phyloP scores from a whole-genome alignment of 2,329 filamentous ascomycete species.

The Dichotomopilus funicola region DNA sequence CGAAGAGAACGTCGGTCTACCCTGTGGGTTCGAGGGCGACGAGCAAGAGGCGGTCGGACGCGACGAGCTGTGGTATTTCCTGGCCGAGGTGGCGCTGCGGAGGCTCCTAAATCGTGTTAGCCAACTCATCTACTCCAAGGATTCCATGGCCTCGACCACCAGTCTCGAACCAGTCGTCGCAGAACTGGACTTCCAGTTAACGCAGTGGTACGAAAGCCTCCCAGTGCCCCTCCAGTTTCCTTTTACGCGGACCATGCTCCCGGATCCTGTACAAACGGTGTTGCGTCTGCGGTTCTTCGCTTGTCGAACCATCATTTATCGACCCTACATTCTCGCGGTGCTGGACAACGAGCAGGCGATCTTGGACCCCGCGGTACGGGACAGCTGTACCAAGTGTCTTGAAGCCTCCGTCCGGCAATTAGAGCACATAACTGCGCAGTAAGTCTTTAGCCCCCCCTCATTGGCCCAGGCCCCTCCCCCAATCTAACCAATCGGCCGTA shows the following conservation, averaged over 20 bases:
- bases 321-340: constrained; percentile 74
- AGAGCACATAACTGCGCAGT: constrained; percentile 72
- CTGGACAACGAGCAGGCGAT: constrained; percentile 69
- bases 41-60: constrained; percentile 57
- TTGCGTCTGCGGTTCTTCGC: constrained; percentile 75
- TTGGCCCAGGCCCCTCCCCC: constrained; percentile 16
- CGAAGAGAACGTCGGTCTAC: constrained; percentile 72
- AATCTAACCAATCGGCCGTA: constrained; percentile 39
- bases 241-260: constrained; percentile 58
- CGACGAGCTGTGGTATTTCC: constrained; percentile 80
- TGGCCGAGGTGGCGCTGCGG: constrained; percentile 74
- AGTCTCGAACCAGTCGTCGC: constrained; percentile 71
- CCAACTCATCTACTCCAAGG: constrained; percentile 72
- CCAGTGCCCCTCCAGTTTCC: constrained; percentile 71
- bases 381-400: constrained; percentile 74
- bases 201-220: constrained; percentile 77
- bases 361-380: constrained; percentile 64
- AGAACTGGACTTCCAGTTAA: constrained; percentile 75
- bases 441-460: constrained; percentile 33
- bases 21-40: constrained; percentile 70
- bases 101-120: constrained; percentile 72
- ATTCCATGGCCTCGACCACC: constrained; percentile 62
- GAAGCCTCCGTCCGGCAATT: constrained; percentile 75
- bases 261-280: constrained; percentile 72
- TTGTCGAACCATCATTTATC: constrained; percentile 79